phyloP scores from a whole-genome alignment of 2,329 filamentous ascomycete species.

The Talaromyces sp. region DNA sequence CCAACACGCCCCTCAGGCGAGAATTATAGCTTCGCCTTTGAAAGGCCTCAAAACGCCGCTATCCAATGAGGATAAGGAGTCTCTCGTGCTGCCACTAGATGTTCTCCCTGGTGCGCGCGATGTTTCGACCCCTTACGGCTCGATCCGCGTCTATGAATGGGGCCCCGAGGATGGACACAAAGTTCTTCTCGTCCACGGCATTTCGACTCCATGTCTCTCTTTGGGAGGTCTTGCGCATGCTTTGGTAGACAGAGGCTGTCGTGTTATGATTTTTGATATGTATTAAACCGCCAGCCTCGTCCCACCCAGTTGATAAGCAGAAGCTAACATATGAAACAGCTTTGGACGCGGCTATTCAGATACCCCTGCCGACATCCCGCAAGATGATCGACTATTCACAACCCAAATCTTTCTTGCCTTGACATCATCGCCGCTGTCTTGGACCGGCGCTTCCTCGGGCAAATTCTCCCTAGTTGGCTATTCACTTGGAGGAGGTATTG shows the following conservation, averaged over 20 bases:
- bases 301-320: background rate
- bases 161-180: slow-evolving; percentile 66
- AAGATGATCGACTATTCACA: slow-evolving; percentile 68
- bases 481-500: slow-evolving; percentile 71
- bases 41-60: slow-evolving; percentile 26
- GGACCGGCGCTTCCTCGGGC: slow-evolving; percentile 49
- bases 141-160: slow-evolving; percentile 72
- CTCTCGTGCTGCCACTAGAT: slow-evolving; percentile 62
- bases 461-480: slow-evolving; percentile 72
- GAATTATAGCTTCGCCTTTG: slow-evolving; percentile 32
- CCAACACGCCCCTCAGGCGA: slow-evolving; percentile 6
- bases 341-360: slow-evolving; percentile 72
- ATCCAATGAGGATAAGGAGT: slow-evolving; percentile 31
- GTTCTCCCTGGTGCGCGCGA: slow-evolving; percentile 59
- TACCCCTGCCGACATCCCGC: slow-evolving; percentile 58
- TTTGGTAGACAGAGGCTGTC: slow-evolving; percentile 60
- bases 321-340: slow-evolving; percentile 14
- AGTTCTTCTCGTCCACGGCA: slow-evolving; percentile 73
- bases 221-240: slow-evolving; percentile 61
- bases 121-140: slow-evolving; percentile 59
- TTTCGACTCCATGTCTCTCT: slow-evolving; percentile 70
- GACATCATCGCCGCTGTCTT: slow-evolving; percentile 62
- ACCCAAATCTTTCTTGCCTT: slow-evolving; percentile 67
- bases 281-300: slow-evolving; percentile 14
- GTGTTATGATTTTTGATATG: slow-evolving; percentile 73